These are phyloP conservation scores for Dactylorhiza incarnata DNA, from an alignment of 106 monocot genomes.

Conservation along the genomic window DNA sequence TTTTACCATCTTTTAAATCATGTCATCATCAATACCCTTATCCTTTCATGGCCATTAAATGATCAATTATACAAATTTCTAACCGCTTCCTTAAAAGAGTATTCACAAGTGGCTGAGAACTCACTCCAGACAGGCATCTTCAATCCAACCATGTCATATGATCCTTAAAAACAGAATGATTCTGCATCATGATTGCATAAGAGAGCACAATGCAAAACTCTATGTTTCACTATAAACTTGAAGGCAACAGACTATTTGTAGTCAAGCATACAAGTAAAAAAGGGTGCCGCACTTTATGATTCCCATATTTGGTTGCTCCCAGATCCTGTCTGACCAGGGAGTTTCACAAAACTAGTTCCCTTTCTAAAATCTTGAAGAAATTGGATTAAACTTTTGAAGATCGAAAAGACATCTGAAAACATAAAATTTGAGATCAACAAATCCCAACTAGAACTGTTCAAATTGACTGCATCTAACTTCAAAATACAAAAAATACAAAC, in stretches of 20 bases:
- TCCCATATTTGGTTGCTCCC: not conserved
- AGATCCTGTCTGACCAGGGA: not conserved
- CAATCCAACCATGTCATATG: not conserved
- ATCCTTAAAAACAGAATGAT: not conserved
- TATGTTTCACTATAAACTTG: not conserved
- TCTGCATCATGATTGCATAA: not conserved
- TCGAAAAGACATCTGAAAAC: not conserved
- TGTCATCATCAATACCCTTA: too few relatives aligned
- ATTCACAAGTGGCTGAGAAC: not conserved
- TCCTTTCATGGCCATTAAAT: not conserved
- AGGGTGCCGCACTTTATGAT: not conserved
- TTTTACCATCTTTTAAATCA: too few relatives aligned
- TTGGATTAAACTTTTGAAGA: not conserved
- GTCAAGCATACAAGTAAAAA: not conserved
- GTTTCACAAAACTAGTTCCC: not conserved
- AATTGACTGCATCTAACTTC: not conserved
- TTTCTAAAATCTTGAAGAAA: not conserved
- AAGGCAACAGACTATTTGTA: not conserved
- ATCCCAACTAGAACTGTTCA: not conserved
- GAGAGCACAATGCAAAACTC: not conserved
- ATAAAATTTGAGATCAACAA: not conserved
- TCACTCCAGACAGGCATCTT: not conserved
- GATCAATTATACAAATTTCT: not conserved
- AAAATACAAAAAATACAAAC: not conserved
- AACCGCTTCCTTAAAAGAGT: not conserved